These are phyloP conservation scores for Scleromitrula shiraiana DNA, from an alignment of 2,329 filamentous ascomycete genomes.

Conservation along the genomic window DNA sequence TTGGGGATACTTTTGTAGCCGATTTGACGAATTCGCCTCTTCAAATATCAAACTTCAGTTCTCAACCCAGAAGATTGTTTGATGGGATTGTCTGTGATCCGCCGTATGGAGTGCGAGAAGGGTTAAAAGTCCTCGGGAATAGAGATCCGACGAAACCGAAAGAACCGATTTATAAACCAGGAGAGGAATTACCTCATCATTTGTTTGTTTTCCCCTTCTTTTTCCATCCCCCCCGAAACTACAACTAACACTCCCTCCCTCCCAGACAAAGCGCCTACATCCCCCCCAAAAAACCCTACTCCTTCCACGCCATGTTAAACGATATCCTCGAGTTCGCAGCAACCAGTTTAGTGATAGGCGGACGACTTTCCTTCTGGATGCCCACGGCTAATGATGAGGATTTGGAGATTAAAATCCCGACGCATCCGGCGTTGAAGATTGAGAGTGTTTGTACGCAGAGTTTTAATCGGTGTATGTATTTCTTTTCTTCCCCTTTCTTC, in stretches of 20 bases:
- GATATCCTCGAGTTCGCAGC: conserved; percentile 82
- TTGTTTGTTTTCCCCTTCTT: conserved; percentile 40
- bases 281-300: conserved; percentile 85
- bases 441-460: conserved; percentile 72
- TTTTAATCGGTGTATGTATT: conserved; percentile 75
- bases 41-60: too few species aligned
- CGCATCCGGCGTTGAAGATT: conserved; percentile 66
- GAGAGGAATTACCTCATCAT: conserved; percentile 50
- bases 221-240: not conserved
- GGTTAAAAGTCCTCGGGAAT: conserved; percentile 76
- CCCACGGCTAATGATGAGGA: conserved; percentile 78
- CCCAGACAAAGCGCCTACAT: conserved; percentile 58
- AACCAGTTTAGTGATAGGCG: conserved; percentile 66
- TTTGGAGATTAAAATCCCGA: conserved; percentile 67
- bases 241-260: conserved; percentile 5
- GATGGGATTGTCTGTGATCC: conserved; percentile 95
- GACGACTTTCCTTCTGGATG: conserved; percentile 92
- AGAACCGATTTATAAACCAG: conserved; percentile 56
- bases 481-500: not conserved
- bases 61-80: too few species aligned
- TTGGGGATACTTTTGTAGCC: conserved; percentile 74
- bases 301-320: conserved; percentile 81
- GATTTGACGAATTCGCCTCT: too few species aligned
- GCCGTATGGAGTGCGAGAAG: conserved; percentile 91
- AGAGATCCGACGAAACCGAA: conserved; percentile 55